phyloP scores from a whole-genome alignment of 1,284 basidiomycete genomes.

The Apiotrichum porosum region DNA sequence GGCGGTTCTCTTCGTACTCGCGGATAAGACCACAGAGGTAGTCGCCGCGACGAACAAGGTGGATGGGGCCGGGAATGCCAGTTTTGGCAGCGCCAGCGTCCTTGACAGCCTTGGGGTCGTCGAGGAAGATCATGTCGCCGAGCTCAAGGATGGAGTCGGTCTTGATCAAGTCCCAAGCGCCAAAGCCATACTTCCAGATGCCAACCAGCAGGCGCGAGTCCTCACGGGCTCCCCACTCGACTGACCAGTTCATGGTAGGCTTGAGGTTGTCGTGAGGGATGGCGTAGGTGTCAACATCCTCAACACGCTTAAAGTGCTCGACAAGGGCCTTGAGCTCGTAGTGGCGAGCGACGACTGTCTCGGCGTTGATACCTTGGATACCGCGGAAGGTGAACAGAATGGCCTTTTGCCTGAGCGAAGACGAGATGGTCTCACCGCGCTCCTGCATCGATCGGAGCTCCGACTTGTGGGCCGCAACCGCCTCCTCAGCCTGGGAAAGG shows the following conservation, averaged over 20 bases:
- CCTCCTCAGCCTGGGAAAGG: slow-evolving; percentile 75
- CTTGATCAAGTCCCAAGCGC: slow-evolving; percentile 88
- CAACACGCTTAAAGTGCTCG: slow-evolving; percentile 62
- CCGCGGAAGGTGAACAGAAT: slow-evolving; percentile 85
- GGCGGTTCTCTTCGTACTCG: slow-evolving; percentile 87
- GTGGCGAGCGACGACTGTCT: slow-evolving; percentile 86
- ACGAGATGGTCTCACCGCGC: slow-evolving; percentile 68
- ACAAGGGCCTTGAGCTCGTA: slow-evolving; percentile 86
- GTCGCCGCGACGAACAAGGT: slow-evolving; percentile 93
- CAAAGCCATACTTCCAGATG: slow-evolving; percentile 89
- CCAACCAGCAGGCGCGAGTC: slow-evolving; percentile 93
- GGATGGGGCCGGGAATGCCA: slow-evolving; percentile 86
- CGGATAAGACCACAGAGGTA: slow-evolving; percentile 79
- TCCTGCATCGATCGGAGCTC: slow-evolving; percentile 70
- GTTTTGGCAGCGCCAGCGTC: slow-evolving; percentile 36
- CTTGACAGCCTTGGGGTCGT: slow-evolving; percentile 74
- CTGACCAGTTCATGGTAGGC: slow-evolving; percentile 91
- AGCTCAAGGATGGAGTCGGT: slow-evolving; percentile 72
- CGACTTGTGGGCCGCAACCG: slow-evolving; percentile 77
- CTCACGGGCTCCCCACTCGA: slow-evolving; percentile 87
- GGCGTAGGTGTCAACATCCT: slow-evolving; percentile 73
- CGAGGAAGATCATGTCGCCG: slow-evolving; percentile 92
- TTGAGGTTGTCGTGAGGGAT: slow-evolving; percentile 90
- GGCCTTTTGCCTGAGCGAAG: slow-evolving; percentile 62
- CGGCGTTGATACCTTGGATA: slow-evolving; percentile 93